Conservation (phyloP, 2,329 filamentous ascomycete genomes). For the Aspergillus clavatus region DNA sequence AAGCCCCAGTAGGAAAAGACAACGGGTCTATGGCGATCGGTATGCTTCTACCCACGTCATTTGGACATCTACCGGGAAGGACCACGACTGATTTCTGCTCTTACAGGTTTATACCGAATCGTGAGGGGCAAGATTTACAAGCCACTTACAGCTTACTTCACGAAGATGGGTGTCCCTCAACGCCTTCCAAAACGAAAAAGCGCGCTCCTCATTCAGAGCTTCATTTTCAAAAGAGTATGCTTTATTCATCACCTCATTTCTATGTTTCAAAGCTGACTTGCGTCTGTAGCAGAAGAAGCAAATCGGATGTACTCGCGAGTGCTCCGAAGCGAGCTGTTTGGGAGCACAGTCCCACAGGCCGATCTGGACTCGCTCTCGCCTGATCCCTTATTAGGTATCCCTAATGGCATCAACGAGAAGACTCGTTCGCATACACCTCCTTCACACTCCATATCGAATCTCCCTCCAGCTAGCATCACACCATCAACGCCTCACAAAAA, state of each 20-base stretch:
- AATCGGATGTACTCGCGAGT: background rate
- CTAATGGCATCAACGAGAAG: slow-evolving; percentile 55
- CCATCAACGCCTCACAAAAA: slow-evolving; percentile 98
- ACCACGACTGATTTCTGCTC: slow-evolving; percentile 10
- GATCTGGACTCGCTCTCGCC: slow-evolving; percentile 60
- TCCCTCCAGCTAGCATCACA: slow-evolving; percentile 70
- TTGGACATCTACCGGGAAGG: slow-evolving; percentile 2
- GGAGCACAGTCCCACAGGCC: slow-evolving; percentile 78
- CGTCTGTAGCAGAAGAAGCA: slow-evolving; percentile 49
- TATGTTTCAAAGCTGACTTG: slow-evolving; percentile 13
- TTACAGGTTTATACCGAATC: slow-evolving; percentile 85
- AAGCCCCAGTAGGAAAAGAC: slow-evolving; percentile 65
- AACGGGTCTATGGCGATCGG: slow-evolving; percentile 62
- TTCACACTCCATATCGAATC: slow-evolving; percentile 56
- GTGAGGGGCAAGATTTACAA: slow-evolving; percentile 86
- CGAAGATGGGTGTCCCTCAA: slow-evolving; percentile 88
- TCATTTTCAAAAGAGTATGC: slow-evolving; percentile 85
- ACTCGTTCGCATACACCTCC: slow-evolving; percentile 79
- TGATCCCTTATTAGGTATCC: slow-evolving; percentile 47
- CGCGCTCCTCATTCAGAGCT: slow-evolving; percentile 83
- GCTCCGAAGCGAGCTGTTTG: slow-evolving; percentile 67
- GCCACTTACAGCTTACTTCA: slow-evolving; percentile 89
- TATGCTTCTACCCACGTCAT: slow-evolving; percentile 40
- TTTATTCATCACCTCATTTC: slow-evolving; percentile 5
- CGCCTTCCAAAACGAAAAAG: slow-evolving; percentile 78